Percentiles rank a stretch among this genome's conserved stretches.
Evolutionary conservation across 805 yeast species (phyloP).

Genomic region (Ogataea corticis): DNA sequence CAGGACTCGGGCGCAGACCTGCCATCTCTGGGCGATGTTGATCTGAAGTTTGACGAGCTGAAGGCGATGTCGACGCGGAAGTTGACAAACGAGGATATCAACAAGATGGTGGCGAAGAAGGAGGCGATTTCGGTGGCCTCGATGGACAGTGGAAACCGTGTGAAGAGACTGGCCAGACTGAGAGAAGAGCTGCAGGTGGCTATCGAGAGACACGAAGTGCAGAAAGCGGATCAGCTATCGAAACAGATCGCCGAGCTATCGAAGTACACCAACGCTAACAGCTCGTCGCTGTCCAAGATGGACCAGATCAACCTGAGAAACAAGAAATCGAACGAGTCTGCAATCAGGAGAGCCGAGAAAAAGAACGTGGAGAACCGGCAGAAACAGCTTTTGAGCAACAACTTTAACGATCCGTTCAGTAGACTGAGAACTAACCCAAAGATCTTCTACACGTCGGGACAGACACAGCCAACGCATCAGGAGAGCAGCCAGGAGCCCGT

Average conservation of each 20-base stretch:
- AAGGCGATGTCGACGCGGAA: constrained; percentile 62
- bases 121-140: constrained; percentile 55
- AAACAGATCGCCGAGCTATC: constrained; percentile 41
- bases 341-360: constrained; percentile 77
- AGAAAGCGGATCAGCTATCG: constrained; percentile 46
- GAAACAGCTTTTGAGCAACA: constrained; percentile 43
- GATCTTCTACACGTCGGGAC: constrained; percentile 64
- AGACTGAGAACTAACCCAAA: constrained; percentile 86
- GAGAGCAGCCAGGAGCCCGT: constrained; percentile 49
- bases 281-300: constrained; percentile 48
- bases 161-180: constrained; percentile 68
- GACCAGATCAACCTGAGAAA: constrained; percentile 82
- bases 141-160: constrained; percentile 69
- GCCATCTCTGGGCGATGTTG: constrained; percentile 66
- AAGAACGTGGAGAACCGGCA: constrained; percentile 57
- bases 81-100: constrained; percentile 71
- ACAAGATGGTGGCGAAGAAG: constrained; percentile 74
- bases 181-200: constrained; percentile 79
- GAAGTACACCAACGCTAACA: constrained; percentile 36
- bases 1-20: constrained; percentile 54
- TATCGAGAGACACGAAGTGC: constrained; percentile 51
- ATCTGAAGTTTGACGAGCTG: constrained; percentile 63
- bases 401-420: constrained; percentile 71
- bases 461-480: constrained; percentile 42
- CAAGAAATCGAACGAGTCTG: constrained; percentile 74